Evolutionary conservation across 345 rosid genomes (phyloP), one percentile per base, ranked within the genome.

Genomic region (Raphanus sativus): DNA sequence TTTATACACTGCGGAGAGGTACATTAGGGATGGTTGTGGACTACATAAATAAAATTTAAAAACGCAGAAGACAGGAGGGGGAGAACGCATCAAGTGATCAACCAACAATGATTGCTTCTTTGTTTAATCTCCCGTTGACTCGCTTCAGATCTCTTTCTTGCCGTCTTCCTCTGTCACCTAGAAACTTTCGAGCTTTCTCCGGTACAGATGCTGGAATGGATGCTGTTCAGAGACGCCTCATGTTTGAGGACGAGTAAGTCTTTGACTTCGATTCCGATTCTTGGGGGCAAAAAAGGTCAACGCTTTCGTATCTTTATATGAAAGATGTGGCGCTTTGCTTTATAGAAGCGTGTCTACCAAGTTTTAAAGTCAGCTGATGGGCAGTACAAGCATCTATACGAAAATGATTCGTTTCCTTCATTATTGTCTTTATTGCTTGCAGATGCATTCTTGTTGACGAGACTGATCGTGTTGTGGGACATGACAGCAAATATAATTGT

Each of bases 381-480:
- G 1, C 21, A 21, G 21, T 21, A 21, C 21, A 28, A 28, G 30
- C 30, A 28, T 3, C 30, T 28, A 28, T 28, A 28, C 30, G 30
- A 28, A 28, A 28, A 28, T 28, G 30, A 28, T 28, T 28, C 7
- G 60, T 58, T 58, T 36, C 40, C 25, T 71, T 36, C 28, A 33
- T 36, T 0, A 28, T 65, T 77, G 75, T 52, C 16, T 54, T 70
- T 60, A 72, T 38, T 69, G 32, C 60, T 75, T 80, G 83, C 90
- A 94, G 98, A 85, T 94, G 98, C 91, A 94, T 94, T 81, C 89
- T 94, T 77, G 95, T 94, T 83, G 97, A 94, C 66, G 97, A 92
- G 82, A 86, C 75, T 70, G 98, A 94, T 81, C 83, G 40, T 10
- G 98, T 89, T 21, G 85, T 90, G 29, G 98, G 98, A 67, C 97